Evolutionary conservation across 352 stramenopile genomes (phyloP).

Genomic region (Phytophthora kernoviae): DNA sequence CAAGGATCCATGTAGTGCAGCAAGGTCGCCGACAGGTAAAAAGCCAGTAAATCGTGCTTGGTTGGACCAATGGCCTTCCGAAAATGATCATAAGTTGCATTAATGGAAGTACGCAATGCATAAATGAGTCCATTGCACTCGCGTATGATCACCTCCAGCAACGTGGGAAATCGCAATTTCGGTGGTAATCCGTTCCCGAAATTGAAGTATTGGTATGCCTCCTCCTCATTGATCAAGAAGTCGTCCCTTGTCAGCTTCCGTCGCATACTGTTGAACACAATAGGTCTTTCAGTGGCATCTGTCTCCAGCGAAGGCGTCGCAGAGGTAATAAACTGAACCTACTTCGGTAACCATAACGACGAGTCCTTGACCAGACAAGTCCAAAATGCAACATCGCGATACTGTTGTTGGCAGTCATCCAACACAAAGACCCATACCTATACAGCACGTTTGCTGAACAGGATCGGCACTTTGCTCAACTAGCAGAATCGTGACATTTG

Average conservation of each 20-base stretch:
- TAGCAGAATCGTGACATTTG: slow-evolving; percentile 5
- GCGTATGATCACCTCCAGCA: slow-evolving; percentile 18
- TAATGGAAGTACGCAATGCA: slow-evolving; percentile 15
- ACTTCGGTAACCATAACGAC: not conserved
- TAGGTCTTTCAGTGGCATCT: not conserved
- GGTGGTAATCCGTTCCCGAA: slow-evolving; percentile 12
- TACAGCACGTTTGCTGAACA: not conserved
- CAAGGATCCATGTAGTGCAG: no score
- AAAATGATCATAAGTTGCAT: no score
- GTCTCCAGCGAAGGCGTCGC: slow-evolving; percentile 14
- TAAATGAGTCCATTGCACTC: slow-evolving; percentile 24
- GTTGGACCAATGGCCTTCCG: no score
- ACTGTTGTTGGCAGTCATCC: slow-evolving; percentile 15
- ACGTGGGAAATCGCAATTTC: slow-evolving; percentile 3
- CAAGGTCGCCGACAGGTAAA: no score
- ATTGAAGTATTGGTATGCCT: slow-evolving; percentile 8
- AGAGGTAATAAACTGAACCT: slow-evolving; percentile 19
- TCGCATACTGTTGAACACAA: slow-evolving; percentile 6
- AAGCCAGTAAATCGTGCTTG: no score
- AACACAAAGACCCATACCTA: slow-evolving; percentile 13
- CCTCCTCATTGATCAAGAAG: slow-evolving; percentile 18
- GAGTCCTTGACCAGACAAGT: slow-evolving; percentile 3
- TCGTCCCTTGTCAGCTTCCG: slow-evolving; percentile 19
- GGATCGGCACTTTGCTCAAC: not conserved
- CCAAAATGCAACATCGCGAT: slow-evolving; percentile 17